Evolutionary conservation across 805 yeast genomes (phyloP).

Genomic region (Yarrowia sp.): DNA sequence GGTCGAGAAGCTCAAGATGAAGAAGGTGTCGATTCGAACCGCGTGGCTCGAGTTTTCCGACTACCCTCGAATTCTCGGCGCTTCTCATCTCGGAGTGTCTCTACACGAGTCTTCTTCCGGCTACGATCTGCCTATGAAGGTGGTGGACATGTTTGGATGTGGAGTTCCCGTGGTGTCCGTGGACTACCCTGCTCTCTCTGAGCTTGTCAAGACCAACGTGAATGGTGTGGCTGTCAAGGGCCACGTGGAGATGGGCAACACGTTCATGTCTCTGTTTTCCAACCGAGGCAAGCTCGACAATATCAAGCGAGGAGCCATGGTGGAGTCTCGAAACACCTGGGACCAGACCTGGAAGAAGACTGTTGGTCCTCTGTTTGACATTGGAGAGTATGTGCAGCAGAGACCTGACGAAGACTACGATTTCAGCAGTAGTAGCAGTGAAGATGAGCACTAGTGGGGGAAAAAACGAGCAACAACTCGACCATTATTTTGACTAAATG

Average conservation of each 20-base stretch:
- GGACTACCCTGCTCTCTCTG: slow-evolving; percentile 76
- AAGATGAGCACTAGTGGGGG: slow-evolving; percentile 13
- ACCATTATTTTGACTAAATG: neutral
- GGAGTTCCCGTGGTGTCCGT: slow-evolving; percentile 90
- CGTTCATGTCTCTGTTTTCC: slow-evolving; percentile 50
- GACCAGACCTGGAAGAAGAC: slow-evolving; percentile 70
- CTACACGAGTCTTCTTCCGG: slow-evolving; percentile 93
- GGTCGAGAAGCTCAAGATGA: slow-evolving; percentile 55
- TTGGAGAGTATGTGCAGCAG: slow-evolving; percentile 46
- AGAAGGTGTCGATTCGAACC: slow-evolving; percentile 62
- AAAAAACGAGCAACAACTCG: neutral
- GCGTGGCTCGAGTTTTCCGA: slow-evolving; percentile 82
- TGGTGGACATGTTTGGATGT: slow-evolving; percentile 93
- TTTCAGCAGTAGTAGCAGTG: slow-evolving; percentile 38
- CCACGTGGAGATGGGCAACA: slow-evolving; percentile 56
- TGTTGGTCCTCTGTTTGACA: slow-evolving; percentile 55
- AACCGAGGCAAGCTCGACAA: slow-evolving; percentile 49
- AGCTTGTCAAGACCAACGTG: slow-evolving; percentile 68
- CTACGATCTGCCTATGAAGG: slow-evolving; percentile 94
- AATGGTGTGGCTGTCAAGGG: slow-evolving; percentile 70
- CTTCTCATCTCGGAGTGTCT: slow-evolving; percentile 88
- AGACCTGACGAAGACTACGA: slow-evolving; percentile 37
- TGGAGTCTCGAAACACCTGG: slow-evolving; percentile 79
- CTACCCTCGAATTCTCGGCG: slow-evolving; percentile 75
- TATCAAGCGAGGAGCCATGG: slow-evolving; percentile 71